Conservation (phyloP, 768 basidiomycete species). For the Termitomyces sp. region DNA sequence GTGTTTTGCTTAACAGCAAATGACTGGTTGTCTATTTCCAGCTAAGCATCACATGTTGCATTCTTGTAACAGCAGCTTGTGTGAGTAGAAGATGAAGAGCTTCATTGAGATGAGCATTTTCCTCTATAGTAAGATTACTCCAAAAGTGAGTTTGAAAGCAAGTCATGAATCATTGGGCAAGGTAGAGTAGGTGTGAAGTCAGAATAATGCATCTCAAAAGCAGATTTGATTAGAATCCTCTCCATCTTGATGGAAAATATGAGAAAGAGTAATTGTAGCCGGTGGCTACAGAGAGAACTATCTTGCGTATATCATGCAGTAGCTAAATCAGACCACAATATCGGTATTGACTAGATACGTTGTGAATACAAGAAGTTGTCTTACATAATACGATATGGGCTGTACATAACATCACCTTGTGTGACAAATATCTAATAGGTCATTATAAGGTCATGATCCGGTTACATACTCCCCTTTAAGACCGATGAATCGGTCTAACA, state of each 20-base stretch:
- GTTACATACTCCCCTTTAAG: no score
- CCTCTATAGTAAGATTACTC: neutral
- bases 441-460: no score
- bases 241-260: neutral
- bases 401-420: no score
- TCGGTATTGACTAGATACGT: no score
- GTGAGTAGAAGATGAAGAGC: neutral
- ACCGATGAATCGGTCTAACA: no score
- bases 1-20: conserved; percentile 12
- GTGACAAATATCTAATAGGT: no score
- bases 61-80: neutral
- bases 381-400: no score
- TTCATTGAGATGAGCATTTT: neutral
- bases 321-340: no score
- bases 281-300: no score
- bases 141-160: conserved; percentile 2
- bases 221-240: neutral
- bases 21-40: neutral
- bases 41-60: neutral
- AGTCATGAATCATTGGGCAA: neutral
- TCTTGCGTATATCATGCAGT: no score
- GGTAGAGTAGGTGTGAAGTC: neutral
- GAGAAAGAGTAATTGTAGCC: neutral
- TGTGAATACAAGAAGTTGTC: no score
- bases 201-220: neutral